Base-by-base conservation (phyloP, 257 asterid species). In the Solanum ossicruentum region DNA sequence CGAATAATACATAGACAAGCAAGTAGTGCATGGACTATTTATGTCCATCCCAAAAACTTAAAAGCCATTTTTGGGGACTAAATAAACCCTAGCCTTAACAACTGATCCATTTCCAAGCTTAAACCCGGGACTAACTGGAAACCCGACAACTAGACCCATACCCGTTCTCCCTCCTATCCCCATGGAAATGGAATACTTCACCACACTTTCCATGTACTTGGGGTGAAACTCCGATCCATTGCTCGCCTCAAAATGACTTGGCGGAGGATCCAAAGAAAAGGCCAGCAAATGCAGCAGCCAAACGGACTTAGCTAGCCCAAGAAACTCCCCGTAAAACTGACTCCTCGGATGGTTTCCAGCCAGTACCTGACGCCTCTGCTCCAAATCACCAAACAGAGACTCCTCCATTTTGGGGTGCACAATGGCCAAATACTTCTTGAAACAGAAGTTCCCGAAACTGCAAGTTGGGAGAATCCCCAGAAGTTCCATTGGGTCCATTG, bases 351-450 rank as follows among this genome's bases (percentile, higher is more conserved):
- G 99, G 87, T 88, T 94, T 10, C 98, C 93, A 6, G 92, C 94
- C 47, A 96, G 88, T 77, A 96, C 94, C 83, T 90, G 97, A 65
- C 95, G 91, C 79, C 99, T 90, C 91, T 96, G 99, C 92, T 96
- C 99, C 93, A 95, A 45, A 83, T 96, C 98, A 5, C 98, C 98
- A 6, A 96, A 96, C 92, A 96, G 84, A 2, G 99, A 96, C 87
- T 96, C 99, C 90, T 96, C 99, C 99, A 96, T 96, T 86, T 96
- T 96, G 2, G 98, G 98, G 87, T 96, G 99, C 51, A 95, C 92
- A 18, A 93, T 91, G 3, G 98, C 91, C 8, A 96, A 92, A 77
- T 93, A 96, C 66, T 96, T 96, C 88, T 96, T 96, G 92, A 92
- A 91, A 32, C 98, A 96, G 83, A 96, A 96, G 89, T 93, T 96